Evolutionary conservation across 306 rosid species (phyloP), one percentile per base, ranked within the genome.

Genomic region (Mucuna pruriens): DNA sequence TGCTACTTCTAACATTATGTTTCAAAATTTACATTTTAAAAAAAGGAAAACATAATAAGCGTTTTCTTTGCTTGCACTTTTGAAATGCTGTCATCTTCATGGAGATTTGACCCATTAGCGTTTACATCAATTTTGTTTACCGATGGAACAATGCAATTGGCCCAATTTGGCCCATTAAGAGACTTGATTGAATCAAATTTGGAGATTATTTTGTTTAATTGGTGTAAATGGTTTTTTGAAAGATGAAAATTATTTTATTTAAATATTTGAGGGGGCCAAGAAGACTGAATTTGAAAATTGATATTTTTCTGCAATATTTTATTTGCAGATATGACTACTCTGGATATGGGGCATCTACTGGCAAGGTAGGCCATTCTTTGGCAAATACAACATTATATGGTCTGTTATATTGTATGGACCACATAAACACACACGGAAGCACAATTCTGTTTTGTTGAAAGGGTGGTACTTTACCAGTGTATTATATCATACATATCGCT

Each of bases 331-430:
- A 92, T 79, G 99, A 96, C 84, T 96, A 92, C 80, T 96, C 98
- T 85, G 99, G 99, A 58, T 96, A 96, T 80, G 99, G 99, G 81
- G 98, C 97, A 87, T 96, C 99, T 64, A 90, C 97, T 22, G 99
- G 99, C 83, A 88, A 89, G 94, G 99, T 96, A 89, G 80, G 87
- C 76, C 46, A 77, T 75, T 82, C 29, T 77, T 81, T 65, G 22
- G 64, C 54, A 70, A 73, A 75, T 80, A 44, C 77, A 34, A 45
- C 33, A 63, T 58, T 51, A 29, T 40, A 69, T 67, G 51, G 74
- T 39, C 44, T 45, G 19, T 22, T 72, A 7, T 44, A 48, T 65
- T 52, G 54, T 39, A 33, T 19, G 60, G 49, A 36, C 58, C 22
- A 38, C 46, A 40, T 49, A 29, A 22, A 4, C n/a, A 3, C 31